These are phyloP conservation scores for Euphorbia peplus DNA, from an alignment of 345 rosid species.

Conservation along the genomic window DNA sequence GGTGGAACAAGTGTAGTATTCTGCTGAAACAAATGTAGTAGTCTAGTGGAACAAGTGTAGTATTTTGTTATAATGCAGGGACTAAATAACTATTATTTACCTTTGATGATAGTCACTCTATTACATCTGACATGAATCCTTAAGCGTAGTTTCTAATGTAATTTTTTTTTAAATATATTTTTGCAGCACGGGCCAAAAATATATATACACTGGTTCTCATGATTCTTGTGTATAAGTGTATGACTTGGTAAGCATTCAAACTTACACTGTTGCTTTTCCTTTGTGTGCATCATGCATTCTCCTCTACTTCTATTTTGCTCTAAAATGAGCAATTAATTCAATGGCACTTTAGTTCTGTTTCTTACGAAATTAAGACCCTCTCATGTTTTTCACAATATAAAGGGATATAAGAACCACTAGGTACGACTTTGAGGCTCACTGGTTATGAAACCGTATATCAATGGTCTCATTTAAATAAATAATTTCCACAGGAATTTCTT, in stretches of 20 bases:
- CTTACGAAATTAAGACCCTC: neutral
- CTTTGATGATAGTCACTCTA: neutral
- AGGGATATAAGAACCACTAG: neutral
- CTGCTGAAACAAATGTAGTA: too few relatives aligned
- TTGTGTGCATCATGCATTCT: neutral
- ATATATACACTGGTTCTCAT: conserved; percentile 89
- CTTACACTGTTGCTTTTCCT: neutral
- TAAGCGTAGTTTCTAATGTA: neutral
- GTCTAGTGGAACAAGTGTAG: too few relatives aligned
- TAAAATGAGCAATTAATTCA: neutral
- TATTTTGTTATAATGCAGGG: neutral
- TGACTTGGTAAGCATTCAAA: conserved; percentile 60
- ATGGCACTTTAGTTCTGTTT: neutral
- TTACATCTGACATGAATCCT: neutral
- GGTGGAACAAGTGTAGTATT: too few relatives aligned
- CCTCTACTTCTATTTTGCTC: neutral
- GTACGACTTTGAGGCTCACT: too few relatives aligned
- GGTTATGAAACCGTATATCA: too few relatives aligned
- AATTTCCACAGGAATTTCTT: too few relatives aligned
- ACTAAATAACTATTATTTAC: too few relatives aligned
- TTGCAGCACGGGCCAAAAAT: conserved; percentile 86
- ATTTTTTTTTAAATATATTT: conserved; percentile 18
- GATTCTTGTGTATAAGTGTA: conserved; percentile 76
- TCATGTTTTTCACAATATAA: too few relatives aligned
- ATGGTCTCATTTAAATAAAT: too few relatives aligned